Evolutionary conservation across 208 protist species (phyloP), one percentile per base, ranked within the genome.

Genomic region (Trypanosoma avium): DNA sequence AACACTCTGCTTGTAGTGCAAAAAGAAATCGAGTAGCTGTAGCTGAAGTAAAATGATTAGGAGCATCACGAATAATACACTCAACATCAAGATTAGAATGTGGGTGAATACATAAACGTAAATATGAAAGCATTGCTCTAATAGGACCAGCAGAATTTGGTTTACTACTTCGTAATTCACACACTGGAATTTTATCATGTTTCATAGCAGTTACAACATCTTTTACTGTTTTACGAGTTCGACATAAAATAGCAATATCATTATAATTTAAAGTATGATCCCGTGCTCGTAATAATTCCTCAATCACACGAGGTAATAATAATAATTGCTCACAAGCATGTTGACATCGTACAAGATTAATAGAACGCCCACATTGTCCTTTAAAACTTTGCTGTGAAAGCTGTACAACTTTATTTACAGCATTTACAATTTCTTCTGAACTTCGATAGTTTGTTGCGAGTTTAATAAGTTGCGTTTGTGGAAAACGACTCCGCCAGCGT

Each of bases 361-460:
- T 50, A 21, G 53, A 32, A 21, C 62, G 67, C 24, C 79, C 76
- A 36, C 75, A 77, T 15, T 73, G 57, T 10, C 69, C 69, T 64
- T 83, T 70, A 57, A 77, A 64, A 22, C 79, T 72, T 7, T 60
- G 46, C 67, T 93, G 86, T 4, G 47, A 55, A 4, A 77, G 50
- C n/a, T 74, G 35, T 7, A 85, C 73, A 10, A 93, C 30, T 10
- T 43, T 21, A 65, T 95, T 95, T 0, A 83, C 67, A 7, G 76
- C 81, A 10, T 61, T 57, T 5, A 95, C 86, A 62, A 95, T 92
- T 57, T 78, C 62, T 3, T 47, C 58, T 45, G 81, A 80, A 57
- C 89, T 95, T 50, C 89, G 84, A 68, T 95, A 95, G 75, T 95
- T 95, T 42, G 82, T 72, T n/a, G 46, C 77, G 4, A 95, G 70